Base-by-base conservation (phyloP, 352 stramenopile species). In the Pythium rhizo-oryzae region DNA sequence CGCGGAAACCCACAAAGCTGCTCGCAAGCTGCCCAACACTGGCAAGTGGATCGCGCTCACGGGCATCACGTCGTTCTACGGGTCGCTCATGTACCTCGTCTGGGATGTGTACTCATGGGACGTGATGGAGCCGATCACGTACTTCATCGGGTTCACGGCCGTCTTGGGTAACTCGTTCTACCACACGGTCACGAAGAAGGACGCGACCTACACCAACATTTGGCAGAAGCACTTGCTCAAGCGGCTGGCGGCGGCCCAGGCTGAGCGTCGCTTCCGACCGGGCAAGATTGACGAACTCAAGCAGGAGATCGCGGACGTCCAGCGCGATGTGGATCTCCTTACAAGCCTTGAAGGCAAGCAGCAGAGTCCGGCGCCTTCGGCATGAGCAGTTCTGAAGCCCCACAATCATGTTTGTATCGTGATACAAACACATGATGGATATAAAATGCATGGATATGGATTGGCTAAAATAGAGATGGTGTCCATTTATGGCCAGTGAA, bases 81-180 rank as follows among this genome's bases (percentile, higher is more conserved):
- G 81, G 21, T 67, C 72, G 24, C 71, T 93, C 50, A 91, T 91
- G 81, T 94, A 93, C 72, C 80, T 80, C 24, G 86, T 94, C 50
- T 94, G 86, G 86, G 82, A 94, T 43, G 86, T 94, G 35, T 94
- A 94, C 65, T 94, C 86, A 58, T 96, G 88, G 88, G 88, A 96
- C 64, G 82, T 96, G 55, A 96, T 96, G 88, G 88, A 96, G 69
- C 88, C 88, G 23, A 93, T 96, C 63, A 94, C 88, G 70, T 96
- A 96, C 74, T 96, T 96, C 68, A 92, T 96, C 73, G 85, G 86
- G 57, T 96, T 96, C 66, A 92, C 85, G n/a, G 83, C 83, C 25
- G 85, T 96, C 49, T 60, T 96, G 41, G 82, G 78, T 55, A 89
- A 90, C 61, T 89, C 85, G 50, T 94, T 96, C 66, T 94, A 94